Conservation (phyloP, 2,329 filamentous ascomycete species). For the Trichoderma lentiforme region DNA sequence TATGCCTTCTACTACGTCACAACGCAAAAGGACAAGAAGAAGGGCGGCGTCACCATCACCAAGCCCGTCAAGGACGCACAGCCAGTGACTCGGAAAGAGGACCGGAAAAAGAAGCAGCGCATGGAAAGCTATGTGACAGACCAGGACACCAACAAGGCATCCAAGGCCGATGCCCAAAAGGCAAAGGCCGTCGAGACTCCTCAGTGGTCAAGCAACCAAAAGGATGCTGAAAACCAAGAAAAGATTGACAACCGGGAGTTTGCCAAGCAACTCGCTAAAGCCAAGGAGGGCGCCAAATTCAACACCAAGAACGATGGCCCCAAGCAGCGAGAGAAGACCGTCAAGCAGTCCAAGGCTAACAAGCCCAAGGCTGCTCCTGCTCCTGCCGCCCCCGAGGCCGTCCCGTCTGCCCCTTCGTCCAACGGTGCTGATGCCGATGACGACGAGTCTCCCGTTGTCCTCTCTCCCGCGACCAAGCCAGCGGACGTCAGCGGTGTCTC, state of each 20-base stretch:
- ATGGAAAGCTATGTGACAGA: conserved; percentile 40
- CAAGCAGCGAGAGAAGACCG: conserved; percentile 65
- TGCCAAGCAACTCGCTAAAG: conserved; percentile 67
- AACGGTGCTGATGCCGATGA: conserved; percentile 76
- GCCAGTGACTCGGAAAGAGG: conserved; percentile 38
- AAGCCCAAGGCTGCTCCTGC: conserved; percentile 42
- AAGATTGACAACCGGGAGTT: conserved; percentile 72
- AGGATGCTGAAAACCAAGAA: conserved; percentile 44
- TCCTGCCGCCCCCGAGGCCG: conserved; percentile 39
- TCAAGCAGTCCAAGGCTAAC: conserved; percentile 65
- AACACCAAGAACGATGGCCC: conserved; percentile 50
- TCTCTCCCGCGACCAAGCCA: conserved; percentile 51
- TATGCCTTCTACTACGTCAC: conserved; percentile 36
- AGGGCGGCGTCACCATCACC: conserved; percentile 26
- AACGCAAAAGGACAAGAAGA: conserved; percentile 34
- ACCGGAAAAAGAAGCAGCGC: conserved; percentile 47
- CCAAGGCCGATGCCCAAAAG: conserved; percentile 39
- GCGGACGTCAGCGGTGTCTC: conserved; percentile 67
- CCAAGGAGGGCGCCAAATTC: conserved; percentile 66
- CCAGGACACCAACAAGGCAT: conserved; percentile 35
- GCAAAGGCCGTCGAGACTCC: conserved; percentile 23
- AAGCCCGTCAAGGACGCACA: conserved; percentile 32
- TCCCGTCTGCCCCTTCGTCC: conserved; percentile 56
- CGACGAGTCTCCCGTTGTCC: conserved; percentile 54
- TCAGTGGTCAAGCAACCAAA: conserved; percentile 28